Base-by-base conservation (phyloP, 805 yeast species). In the Candida lessepsii region DNA sequence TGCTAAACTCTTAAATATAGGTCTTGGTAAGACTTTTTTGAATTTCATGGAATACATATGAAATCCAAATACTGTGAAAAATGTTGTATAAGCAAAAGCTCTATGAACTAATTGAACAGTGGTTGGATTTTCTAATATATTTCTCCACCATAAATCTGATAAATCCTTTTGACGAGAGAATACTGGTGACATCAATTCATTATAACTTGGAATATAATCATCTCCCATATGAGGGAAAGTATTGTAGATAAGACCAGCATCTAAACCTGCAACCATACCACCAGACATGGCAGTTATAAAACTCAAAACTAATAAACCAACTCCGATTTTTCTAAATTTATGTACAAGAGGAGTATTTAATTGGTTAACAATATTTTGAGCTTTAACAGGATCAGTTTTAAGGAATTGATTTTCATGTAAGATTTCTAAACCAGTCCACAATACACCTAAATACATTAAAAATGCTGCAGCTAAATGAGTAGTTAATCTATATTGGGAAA, bases 181-280 rank as follows among this genome's bases (percentile, higher is more conserved):
- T 14, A 75, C 73, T 4, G 83, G 80, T 34, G 86, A 84, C 71
- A 90, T 77, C 36, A 93, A 68, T 60, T 93, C 99, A 47, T 74
- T 66, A n/a, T 57, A 62, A 13, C 85, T 75, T 8, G 99, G 99
- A 27, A 85, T 48, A 66, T 76, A 74, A 29, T 76, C 78, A 37
- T 87, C 87, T 29, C 98, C 98, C 99, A 93, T 93, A 53, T 83
- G 86, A 23, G 99, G 99, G 76, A 89, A 93, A 3, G 95, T 83
- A 63, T 93, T 93, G 65, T 93, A 93, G 50, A 93, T 89, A 63
- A 90, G 71, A 36, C 99, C 99, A 2, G 99, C 99, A 64, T 93
- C 99, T 40, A 93, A 71, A 7, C 99, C 99, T 11, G 99, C 99
- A 32, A 93, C 99, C 73, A 93, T 80, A 11, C 96, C 97, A 46